Evolutionary conservation across 352 stramenopile species (phyloP), one percentile per base, ranked within the genome.

Genomic region (Globisporangium iwayamae): DNA sequence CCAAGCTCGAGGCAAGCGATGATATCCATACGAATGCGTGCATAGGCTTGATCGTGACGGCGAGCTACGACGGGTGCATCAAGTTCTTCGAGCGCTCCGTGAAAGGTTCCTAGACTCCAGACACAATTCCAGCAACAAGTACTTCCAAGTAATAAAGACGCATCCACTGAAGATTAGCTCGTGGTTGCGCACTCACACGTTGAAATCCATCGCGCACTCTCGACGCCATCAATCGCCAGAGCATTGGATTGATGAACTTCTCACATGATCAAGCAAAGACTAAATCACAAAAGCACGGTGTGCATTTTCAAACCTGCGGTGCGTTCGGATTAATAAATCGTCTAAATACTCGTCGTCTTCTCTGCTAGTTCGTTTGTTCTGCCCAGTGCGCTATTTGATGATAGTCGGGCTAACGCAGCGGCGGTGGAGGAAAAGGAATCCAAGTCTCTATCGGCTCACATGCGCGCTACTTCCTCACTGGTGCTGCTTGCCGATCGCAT

Each of bases 1-100:
- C 79, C 20, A 84, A 89, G 58, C 75, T 89, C 13, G 72, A 86
- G n/a, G 73, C 72, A 25, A 73, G 66, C 52, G 79, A 86, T 47
- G 79, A 90, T 51, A 78, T 76, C 46, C 76, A 86, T 34, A 74
- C 76, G 18, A 88, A 91, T 60, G 76, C 83, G 18, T 94, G 85
- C 72, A 92, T 82, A 20, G 83, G 85, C 25, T 67, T 91, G 41
- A 88, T 94, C 59, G 85, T 92, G 38, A 89, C 81, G 5, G 85
- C 85, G n/a, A 94, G 78, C 66, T 94, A 94, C 62, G 81, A 94
- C 63, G 85, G 85, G 36, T 90, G 81, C 74, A 94, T 94, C 62
- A 90, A 90, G 68, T 89, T 88, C 66, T 89, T 90, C 61, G 81
- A 89, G 55, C 68, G 79, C 34, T 73, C 76, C 38, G 59, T 56